A percentile compares a stretch with the other conserved stretches of the same genome.
These are phyloP conservation scores for Hortiboletus campestris DNA, from an alignment of 768 basidiomycete species.

Conservation along the genomic window DNA sequence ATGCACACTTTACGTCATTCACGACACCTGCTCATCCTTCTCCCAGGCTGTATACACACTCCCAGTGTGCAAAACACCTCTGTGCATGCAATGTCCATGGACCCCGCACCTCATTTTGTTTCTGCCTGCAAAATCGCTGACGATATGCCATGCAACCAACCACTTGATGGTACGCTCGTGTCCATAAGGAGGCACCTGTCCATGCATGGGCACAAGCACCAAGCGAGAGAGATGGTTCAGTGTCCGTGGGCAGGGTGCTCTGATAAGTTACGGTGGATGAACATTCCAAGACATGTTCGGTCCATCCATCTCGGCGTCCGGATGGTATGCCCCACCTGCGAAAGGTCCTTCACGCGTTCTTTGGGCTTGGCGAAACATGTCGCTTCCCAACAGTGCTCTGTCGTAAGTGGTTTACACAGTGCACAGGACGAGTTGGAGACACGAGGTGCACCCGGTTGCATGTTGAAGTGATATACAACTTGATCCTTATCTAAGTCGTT, in stretches of 20 bases:
- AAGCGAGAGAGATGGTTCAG: neutral
- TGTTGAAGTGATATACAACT: neutral
- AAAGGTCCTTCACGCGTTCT: slow-evolving; percentile 10
- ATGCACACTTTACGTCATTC: neutral
- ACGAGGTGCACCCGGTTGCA: neutral
- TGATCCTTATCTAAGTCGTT: neutral
- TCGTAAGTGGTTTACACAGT: neutral
- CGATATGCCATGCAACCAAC: neutral
- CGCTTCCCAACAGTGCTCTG: slow-evolving; percentile 5
- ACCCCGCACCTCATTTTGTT: neutral
- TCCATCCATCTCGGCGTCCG: slow-evolving; percentile 10
- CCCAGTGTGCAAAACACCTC: neutral
- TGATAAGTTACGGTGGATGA: slow-evolving; percentile 8
- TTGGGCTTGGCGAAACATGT: slow-evolving; percentile 11
- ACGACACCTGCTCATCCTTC: neutral
- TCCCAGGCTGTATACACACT: neutral
- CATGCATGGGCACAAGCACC: slow-evolving; percentile 4
- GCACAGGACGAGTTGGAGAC: neutral
- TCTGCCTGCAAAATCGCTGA: neutral
- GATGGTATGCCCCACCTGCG: slow-evolving; percentile 5
- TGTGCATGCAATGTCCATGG: neutral
- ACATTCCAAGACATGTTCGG: slow-evolving; percentile 9
- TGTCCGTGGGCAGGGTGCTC: slow-evolving; percentile 8
- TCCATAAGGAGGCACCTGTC: slow-evolving; percentile 4
- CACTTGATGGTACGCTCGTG: neutral